Conservation (phyloP, 768 basidiomycete species). For the Dentipellis sp. region DNA sequence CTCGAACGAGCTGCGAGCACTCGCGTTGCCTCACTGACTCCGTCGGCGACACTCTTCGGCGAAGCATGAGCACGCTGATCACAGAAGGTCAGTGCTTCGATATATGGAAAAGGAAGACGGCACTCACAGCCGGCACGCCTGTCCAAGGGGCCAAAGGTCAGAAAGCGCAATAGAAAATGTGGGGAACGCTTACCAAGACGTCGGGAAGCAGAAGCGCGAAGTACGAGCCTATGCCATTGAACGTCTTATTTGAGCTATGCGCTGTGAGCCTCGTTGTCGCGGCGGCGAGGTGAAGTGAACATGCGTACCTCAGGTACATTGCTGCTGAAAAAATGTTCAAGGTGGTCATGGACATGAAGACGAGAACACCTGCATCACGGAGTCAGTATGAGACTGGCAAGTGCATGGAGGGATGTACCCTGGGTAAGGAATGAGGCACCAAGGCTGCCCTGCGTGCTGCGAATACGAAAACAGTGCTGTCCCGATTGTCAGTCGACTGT, state of each 20-base stretch:
- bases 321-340: slow-evolving; percentile 12
- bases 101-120: background rate
- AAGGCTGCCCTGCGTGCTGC: slow-evolving; percentile 4
- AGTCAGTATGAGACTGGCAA: background rate
- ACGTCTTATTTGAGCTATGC: background rate
- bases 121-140: slow-evolving; percentile 11
- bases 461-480: slow-evolving; percentile 10
- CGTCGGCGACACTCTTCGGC: slow-evolving; percentile 8
- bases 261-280: background rate
- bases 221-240: slow-evolving; percentile 10
- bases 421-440: slow-evolving; percentile 11
- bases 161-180: background rate
- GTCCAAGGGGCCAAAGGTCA: background rate
- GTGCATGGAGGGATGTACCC: slow-evolving; percentile 1
- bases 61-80: slow-evolving; percentile 11
- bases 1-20: slow-evolving; percentile 3
- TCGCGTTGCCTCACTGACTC: slow-evolving; percentile 3
- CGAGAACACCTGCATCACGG: slow-evolving; percentile 4
- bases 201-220: slow-evolving; percentile 11
- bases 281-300: background rate
- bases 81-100: background rate
- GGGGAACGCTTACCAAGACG: slow-evolving; percentile 5
- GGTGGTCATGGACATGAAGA: slow-evolving; percentile 10
- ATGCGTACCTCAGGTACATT: slow-evolving; percentile 6
- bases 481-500: background rate